These are phyloP conservation scores for Naganishia liquefaciens DNA, from an alignment of 1,284 basidiomycete genomes.

Conservation along the genomic window DNA sequence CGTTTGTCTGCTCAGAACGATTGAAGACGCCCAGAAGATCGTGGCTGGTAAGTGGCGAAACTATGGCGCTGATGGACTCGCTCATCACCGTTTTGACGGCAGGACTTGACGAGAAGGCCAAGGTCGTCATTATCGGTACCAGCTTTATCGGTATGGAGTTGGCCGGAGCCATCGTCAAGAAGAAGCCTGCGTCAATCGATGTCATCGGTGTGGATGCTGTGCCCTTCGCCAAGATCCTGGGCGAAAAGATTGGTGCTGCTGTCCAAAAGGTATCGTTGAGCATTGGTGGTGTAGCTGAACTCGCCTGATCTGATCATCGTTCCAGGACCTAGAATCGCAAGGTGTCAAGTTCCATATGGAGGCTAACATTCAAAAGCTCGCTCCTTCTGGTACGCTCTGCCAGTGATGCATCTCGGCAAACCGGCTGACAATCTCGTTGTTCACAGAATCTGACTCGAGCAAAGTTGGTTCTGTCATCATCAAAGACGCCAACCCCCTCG, in stretches of 20 bases:
- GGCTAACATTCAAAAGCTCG: slow-evolving; percentile 71
- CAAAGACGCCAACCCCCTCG: slow-evolving; percentile 65
- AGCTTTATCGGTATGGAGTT: slow-evolving; percentile 95
- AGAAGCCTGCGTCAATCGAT: slow-evolving; percentile 65
- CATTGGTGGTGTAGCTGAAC: not conserved
- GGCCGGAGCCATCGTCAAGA: slow-evolving; percentile 71
- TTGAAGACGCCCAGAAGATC: slow-evolving; percentile 74
- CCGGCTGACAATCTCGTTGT: slow-evolving; percentile 16
- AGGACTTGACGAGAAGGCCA: slow-evolving; percentile 63
- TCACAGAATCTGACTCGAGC: slow-evolving; percentile 43
- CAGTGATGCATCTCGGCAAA: not conserved
- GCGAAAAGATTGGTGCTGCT: slow-evolving; percentile 75
- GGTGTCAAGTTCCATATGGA: slow-evolving; percentile 82
- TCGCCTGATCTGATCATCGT: slow-evolving; percentile 19
- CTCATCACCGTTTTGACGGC: not conserved
- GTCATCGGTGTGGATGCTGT: slow-evolving; percentile 82
- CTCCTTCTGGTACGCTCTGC: slow-evolving; percentile 57
- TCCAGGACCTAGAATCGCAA: slow-evolving; percentile 71
- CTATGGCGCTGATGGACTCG: slow-evolving; percentile 8
- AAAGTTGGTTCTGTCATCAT: slow-evolving; percentile 64
- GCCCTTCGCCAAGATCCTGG: slow-evolving; percentile 80
- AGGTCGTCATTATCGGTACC: slow-evolving; percentile 80
- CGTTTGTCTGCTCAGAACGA: slow-evolving; percentile 72
- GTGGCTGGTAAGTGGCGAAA: slow-evolving; percentile 61
- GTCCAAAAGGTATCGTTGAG: slow-evolving; percentile 67